Evolutionary conservation across 2,329 filamentous ascomycete genomes (phyloP).

Genomic region (Talaromyces albobiverticillius): DNA sequence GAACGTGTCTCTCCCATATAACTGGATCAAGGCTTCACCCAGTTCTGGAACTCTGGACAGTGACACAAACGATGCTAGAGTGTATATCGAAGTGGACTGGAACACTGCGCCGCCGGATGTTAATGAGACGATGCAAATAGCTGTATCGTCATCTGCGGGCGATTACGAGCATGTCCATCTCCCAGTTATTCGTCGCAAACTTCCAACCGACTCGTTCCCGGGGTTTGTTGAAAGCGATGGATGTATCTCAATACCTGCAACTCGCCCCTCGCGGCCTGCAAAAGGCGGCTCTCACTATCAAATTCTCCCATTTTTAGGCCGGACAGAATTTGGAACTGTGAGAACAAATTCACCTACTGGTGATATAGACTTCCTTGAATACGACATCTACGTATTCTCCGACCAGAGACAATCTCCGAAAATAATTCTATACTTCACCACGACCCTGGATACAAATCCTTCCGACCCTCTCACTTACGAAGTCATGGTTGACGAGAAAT

Average conservation of each 20-base stretch:
- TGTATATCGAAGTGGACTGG: constrained; percentile 59
- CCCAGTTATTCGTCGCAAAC: constrained; percentile 50
- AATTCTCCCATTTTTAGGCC: constrained; percentile 55
- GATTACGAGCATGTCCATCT: constrained; percentile 47
- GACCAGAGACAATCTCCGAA: constrained; percentile 28
- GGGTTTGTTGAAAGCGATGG: constrained; percentile 63
- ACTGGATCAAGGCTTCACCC: constrained; percentile 54
- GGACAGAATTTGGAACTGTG: constrained; percentile 55
- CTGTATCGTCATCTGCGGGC: constrained; percentile 1
- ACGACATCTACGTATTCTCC: constrained; percentile 59
- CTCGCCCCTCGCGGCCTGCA: constrained; percentile 21
- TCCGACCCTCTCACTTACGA: constrained; percentile 50
- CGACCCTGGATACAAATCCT: constrained; percentile 52
- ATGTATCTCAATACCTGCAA: constrained; percentile 33
- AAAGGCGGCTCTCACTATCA: constrained; percentile 46
- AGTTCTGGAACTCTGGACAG: constrained; percentile 47
- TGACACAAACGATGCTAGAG: constrained; percentile 48
- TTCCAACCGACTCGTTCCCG: constrained; percentile 50
- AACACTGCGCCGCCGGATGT: constrained; percentile 34
- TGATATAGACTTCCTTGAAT: constrained; percentile 56
- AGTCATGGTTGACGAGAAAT: constrained; percentile 45
- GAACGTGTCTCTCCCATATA: constrained; percentile 46
- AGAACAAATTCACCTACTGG: constrained; percentile 52
- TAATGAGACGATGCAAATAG: neutral
- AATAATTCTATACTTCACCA: constrained; percentile 41